Conservation (phyloP, 169 alveolate species). For the Cyclospora cayetanensis region DNA sequence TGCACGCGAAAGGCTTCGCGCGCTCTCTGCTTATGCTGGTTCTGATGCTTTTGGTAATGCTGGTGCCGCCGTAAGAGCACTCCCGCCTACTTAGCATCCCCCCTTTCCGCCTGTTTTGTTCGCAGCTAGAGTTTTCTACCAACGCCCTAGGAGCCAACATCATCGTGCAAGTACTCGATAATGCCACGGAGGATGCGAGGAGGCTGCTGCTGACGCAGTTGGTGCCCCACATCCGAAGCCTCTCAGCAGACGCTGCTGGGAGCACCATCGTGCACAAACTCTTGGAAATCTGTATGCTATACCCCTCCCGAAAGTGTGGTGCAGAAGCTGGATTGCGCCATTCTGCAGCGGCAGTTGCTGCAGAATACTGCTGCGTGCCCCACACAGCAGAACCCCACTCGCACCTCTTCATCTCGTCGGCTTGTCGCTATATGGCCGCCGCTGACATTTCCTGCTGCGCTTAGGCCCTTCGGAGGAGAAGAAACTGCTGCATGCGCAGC, state of each 20-base stretch:
- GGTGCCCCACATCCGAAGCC: conserved; percentile 67
- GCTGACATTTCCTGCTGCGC: neutral
- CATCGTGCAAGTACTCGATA: conserved; percentile 16
- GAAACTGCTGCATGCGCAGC: conserved; percentile 74
- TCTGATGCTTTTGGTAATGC: neutral
- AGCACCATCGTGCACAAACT: conserved; percentile 77
- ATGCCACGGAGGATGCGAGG: conserved; percentile 24
- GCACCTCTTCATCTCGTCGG: neutral
- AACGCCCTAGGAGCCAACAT: conserved; percentile 25
- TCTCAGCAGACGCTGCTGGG: conserved; percentile 76
- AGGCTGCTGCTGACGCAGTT: conserved; percentile 49
- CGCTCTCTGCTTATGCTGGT: neutral
- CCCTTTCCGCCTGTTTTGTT: neutral
- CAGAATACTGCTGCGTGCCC: neutral
- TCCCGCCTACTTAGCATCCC: neutral
- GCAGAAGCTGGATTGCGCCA: neutral
- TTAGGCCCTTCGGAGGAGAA: conserved; percentile 73
- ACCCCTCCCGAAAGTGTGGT: neutral
- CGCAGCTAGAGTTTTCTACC: conserved; percentile 60
- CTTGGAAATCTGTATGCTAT: conserved; percentile 56
- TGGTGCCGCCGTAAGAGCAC: neutral
- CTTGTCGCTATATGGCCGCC: neutral
- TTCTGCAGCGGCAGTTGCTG: neutral
- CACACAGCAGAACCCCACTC: neutral
- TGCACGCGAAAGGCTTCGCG: no score